These are phyloP conservation scores for Backusella tuberculispora DNA, from an alignment of 192 early-diverging fungal species.

Conservation along the genomic window DNA sequence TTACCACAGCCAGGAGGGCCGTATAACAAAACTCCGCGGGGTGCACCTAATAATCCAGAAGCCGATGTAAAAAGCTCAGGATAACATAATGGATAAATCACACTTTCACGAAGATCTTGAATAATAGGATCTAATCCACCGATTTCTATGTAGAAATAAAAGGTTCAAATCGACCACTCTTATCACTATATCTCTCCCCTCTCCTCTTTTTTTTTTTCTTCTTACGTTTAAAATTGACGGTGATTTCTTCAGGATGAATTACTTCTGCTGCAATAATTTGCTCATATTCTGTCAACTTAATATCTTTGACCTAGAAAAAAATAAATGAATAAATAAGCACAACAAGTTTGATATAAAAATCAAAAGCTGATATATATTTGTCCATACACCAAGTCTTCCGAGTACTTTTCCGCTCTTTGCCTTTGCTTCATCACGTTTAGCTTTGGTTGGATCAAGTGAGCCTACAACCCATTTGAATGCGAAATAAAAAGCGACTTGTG, in stretches of 20 bases:
- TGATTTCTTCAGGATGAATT: constrained; percentile 90
- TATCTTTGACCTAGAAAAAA: constrained; percentile 51
- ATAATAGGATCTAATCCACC: constrained; percentile 94
- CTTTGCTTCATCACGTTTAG: constrained; percentile 76
- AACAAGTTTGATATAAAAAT: neutral
- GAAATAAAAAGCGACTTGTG: constrained; percentile 88
- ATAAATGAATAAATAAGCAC: neutral
- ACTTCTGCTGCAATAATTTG: constrained; percentile 93
- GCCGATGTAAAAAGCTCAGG: constrained; percentile 88
- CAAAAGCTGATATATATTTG: neutral
- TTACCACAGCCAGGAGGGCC: constrained; percentile 97
- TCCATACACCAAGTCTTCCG: constrained; percentile 66
- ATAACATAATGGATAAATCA: constrained; percentile 94
- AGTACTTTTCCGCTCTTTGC: constrained; percentile 73
- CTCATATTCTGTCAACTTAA: constrained; percentile 93
- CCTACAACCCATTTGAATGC: constrained; percentile 84
- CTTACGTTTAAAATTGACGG: constrained; percentile 79
- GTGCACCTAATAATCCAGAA: constrained; percentile 87
- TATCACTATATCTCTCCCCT: neutral
- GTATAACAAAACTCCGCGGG: constrained; percentile 94
- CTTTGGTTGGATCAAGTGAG: constrained; percentile 69
- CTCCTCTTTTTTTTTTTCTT: neutral
- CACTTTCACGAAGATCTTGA: constrained; percentile 88
- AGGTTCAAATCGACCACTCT: neutral
- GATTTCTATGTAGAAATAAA: constrained; percentile 61